Base-by-base conservation (phyloP, 305 asterid species). In the Plantago lanceolata region DNA sequence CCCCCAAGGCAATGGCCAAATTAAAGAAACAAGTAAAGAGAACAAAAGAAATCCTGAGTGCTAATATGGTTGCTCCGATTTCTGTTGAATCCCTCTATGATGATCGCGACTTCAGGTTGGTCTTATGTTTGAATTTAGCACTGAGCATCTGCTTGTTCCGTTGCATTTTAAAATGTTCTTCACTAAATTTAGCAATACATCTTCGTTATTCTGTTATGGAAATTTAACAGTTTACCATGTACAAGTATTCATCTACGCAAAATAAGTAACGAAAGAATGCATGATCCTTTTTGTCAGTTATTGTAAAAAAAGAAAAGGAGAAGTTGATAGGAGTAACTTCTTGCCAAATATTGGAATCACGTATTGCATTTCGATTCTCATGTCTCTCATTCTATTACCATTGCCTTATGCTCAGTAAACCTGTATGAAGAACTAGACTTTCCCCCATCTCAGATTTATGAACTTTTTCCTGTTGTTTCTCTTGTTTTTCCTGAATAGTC, bases 21-120 rank as follows among this genome's bases (percentile, higher is more conserved):
- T 61, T 93, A 75, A 93, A 90, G 82, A 93, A 93, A 79, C 99
- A 93, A 84, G 95, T 93, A 63, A 93, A 90, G 74, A 92, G 97
- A 66, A 90, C 99, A 15, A 94, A 94, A 76, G 99, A 94, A 78
- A 94, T 94, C 76, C 75, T 94, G 68, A 94, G 99, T 70, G 99
- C 99, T 74, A 94, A 94, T 70, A 74, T 85, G 65, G 74, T 72
- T 76, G 99, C 99, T 71, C 96, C 99, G 26, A 85, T 94, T 51
- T 94, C 99, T 50, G 96, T 94, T 26, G 99, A 94, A 74, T 94
- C 99, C 48, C 75, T 94, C 31, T 78, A 87, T 51, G 93, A 90
- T 61, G 99, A 90, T 63, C 88, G 79, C 37, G 99, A 93, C 82
- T 90, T 93, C 75, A 88, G 98, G 98, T 85, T 71, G 69, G 81